Conservation (phyloP, 2,329 filamentous ascomycete genomes). For the Pseudohalonectria lignicola region DNA sequence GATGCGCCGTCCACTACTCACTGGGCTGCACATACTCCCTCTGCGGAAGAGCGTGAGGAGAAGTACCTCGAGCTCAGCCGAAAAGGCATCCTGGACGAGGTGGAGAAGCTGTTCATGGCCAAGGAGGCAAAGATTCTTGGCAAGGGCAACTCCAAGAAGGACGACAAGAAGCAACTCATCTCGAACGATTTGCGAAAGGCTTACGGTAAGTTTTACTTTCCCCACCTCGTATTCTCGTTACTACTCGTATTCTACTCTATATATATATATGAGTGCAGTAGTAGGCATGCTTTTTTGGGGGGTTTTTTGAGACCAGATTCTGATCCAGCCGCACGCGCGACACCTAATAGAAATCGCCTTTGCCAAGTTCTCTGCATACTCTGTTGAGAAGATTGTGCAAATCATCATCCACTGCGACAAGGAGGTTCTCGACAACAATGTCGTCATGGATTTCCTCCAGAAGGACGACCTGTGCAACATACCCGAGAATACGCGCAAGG, state of each 20-base stretch:
- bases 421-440: constrained; percentile 76
- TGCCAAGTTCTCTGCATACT: constrained; percentile 79
- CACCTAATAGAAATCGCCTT: constrained; percentile 72
- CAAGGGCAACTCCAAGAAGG: constrained; percentile 60
- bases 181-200: constrained; percentile 80
- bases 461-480: constrained; percentile 89
- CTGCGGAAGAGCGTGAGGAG: constrained; percentile 82
- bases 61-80: constrained; percentile 89
- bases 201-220: constrained; percentile 53
- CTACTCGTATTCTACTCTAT: too few species aligned
- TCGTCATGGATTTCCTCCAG: constrained; percentile 94
- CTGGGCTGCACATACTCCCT: constrained; percentile 80
- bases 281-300: too few species aligned
- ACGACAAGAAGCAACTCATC: constrained; percentile 97
- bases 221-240: neutral
- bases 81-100: constrained; percentile 93
- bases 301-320: too few species aligned
- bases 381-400: constrained; percentile 75
- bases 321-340: too few species aligned
- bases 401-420: constrained; percentile 95
- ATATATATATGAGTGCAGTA: too few species aligned
- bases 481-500: constrained; percentile 79
- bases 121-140: constrained; percentile 82
- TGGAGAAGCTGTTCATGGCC: constrained; percentile 93
- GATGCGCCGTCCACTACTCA: constrained; percentile 85